Evolutionary conservation across 148 eudicot genomes (phyloP).

Genomic region (Vaccinium macrocarpon): DNA sequence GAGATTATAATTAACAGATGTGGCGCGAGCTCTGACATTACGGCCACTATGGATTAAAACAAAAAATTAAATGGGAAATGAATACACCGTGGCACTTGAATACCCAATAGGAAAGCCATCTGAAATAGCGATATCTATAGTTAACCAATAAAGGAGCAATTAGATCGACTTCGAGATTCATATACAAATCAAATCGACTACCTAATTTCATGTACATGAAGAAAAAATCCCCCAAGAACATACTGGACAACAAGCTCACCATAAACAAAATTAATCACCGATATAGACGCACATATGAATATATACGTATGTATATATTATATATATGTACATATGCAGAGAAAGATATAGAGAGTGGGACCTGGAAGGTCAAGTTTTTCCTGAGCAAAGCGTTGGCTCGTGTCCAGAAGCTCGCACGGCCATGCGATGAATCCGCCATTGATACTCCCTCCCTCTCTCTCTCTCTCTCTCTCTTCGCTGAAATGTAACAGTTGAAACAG

Average conservation of each 20-base stretch:
- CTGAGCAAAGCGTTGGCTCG: conserved; percentile 88
- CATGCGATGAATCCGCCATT: conserved; percentile 53
- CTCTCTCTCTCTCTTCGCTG: neutral
- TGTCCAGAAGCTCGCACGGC: conserved; percentile 59
- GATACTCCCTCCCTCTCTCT: conserved; percentile 18
- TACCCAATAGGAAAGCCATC: no score
- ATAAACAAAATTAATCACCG: neutral
- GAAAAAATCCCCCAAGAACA: neutral
- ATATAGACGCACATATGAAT: neutral
- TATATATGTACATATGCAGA: no score
- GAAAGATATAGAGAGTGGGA: conserved; percentile 5
- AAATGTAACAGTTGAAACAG: neutral
- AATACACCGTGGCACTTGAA: no score
- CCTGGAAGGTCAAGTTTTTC: conserved; percentile 81
- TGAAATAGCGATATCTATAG: no score
- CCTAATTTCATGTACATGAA: neutral
- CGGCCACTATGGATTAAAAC: no score
- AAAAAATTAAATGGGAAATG: no score
- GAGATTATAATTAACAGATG: no score
- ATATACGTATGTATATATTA: no score
- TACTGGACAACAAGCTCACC: neutral
- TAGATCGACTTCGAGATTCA: no score
- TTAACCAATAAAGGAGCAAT: no score
- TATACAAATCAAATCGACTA: no score
- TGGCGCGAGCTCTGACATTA: no score